Evolutionary conservation across 1,139 yeast genomes (phyloP).

Genomic region (Pichia sp.): DNA sequence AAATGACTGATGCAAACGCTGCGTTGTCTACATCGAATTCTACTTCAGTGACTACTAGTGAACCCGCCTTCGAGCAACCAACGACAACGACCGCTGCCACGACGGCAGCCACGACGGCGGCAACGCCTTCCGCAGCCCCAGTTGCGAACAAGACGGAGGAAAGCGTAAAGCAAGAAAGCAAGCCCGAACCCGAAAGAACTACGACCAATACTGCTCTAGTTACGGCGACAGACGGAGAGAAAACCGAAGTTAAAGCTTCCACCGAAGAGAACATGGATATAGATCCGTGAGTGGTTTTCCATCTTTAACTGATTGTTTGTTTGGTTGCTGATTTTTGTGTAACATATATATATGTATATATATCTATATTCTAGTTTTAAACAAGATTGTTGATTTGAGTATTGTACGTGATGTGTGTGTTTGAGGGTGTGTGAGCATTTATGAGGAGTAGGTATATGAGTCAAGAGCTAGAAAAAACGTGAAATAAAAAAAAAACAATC

Average conservation of each 20-base stretch:
- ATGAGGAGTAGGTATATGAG: not conserved
- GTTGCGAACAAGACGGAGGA: not conserved
- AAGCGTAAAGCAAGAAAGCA: constrained; percentile 13
- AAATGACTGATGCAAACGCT: not conserved
- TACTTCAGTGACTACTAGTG: not conserved
- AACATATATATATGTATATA: constrained; percentile 1
- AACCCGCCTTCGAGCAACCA: not conserved
- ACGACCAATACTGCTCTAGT: not conserved
- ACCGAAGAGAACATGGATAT: constrained; percentile 1
- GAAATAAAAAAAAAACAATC: not conserved
- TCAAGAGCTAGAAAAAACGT: not conserved
- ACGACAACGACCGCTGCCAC: not conserved
- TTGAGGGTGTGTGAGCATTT: not conserved
- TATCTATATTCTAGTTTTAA: not conserved
- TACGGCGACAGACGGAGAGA: constrained; percentile 11
- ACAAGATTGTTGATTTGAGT: not conserved
- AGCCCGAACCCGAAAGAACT: not conserved
- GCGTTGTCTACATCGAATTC: not conserved
- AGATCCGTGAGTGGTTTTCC: not conserved
- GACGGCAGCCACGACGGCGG: not conserved
- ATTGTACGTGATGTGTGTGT: not conserved
- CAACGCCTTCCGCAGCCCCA: not conserved
- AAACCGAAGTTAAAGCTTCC: constrained; percentile 4
- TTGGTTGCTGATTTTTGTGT: not conserved
- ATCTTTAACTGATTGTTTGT: not conserved